Percentiles rank a stretch among this genome's conserved stretches.
Conservation (phyloP, 169 alveolate species). For the Plasmodium vivax region DNA sequence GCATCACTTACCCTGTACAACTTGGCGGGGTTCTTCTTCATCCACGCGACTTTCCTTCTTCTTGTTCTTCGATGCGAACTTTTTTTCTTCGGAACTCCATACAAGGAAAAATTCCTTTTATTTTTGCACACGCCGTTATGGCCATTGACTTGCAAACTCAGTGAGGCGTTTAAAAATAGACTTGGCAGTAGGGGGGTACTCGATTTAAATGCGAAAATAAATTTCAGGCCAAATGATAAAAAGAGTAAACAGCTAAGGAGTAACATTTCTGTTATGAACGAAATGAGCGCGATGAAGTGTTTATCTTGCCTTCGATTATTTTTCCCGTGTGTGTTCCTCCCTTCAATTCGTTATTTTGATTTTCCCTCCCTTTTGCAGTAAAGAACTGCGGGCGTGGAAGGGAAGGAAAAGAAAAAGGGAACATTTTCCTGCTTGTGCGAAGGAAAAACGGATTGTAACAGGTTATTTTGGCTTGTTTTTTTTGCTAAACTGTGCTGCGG, state of each 20-base stretch:
- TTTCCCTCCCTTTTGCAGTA: conserved; percentile 12
- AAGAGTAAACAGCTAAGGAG: conserved; percentile 15
- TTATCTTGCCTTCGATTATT: background rate
- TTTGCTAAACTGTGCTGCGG: background rate
- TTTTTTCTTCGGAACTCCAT: conserved; percentile 87
- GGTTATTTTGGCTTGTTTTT: background rate
- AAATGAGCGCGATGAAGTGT: conserved; percentile 18
- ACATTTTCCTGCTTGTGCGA: background rate
- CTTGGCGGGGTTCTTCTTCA: conserved; percentile 84
- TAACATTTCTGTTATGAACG: conserved; percentile 27
- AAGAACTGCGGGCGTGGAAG: background rate
- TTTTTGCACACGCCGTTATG: background rate
- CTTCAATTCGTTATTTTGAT: background rate
- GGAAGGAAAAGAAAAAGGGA: conserved; percentile 2
- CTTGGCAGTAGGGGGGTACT: background rate
- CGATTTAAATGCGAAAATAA: conserved; percentile 4
- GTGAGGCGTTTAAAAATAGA: conserved; percentile 55
- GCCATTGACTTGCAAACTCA: conserved; percentile 1
- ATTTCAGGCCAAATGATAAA: conserved; percentile 15
- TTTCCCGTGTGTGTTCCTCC: background rate
- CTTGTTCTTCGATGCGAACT: conserved; percentile 84
- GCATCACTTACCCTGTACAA: conserved; percentile 76
- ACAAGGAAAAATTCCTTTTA: conserved; percentile 38
- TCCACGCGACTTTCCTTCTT: conserved; percentile 86
- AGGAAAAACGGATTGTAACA: background rate